Base-by-base conservation (phyloP, 129 eudicot species). In the Centella asiatica region DNA sequence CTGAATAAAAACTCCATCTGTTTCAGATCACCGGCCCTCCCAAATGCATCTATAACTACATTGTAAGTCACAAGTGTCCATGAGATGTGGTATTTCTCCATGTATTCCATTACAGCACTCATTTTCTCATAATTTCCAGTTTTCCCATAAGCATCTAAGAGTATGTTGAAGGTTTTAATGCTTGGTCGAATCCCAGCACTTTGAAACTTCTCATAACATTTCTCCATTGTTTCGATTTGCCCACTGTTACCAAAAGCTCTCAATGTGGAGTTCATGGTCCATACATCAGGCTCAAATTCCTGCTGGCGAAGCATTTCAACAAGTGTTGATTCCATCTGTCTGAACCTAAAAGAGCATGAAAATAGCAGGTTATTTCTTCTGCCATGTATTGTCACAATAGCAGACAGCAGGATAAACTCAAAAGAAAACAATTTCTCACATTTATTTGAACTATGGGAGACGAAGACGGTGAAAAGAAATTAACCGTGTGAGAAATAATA, bases 161-260 rank as follows among this genome's bases (percentile, higher is more conserved):
- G 95, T 26, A 90, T 79, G 70, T 87, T 92, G 69, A 92, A 92
- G 57, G 98, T 92, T 70, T 77, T 84, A 70, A 92, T 78, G 69
- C 60, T 77, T 11, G 98, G 98, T 64, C 81, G 84, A 55, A 92
- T 92, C 31, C 95, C 98, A 9, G 95, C 81, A 51, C 71, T 64
- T 18, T 84, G 95, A 62, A 92, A 92, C 72, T 92, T 92, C 48
- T 87, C 95, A 33, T 92, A 92, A 69, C 96, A 92, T 48, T 84
- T 84, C 67, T 92, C 98, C 96, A 92, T 92, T 78, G 81, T 84
- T 71, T 92, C 98, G 34, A 92, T 87, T 47, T 87, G 98, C 37
- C 98, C 98, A n/a, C 88, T 92, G 78, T 89, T 82, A 4, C 98
- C 98, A 67, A 87, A 92, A 18, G 98, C 98, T 76, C 98, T 66